Base-by-base conservation (phyloP, 2,329 filamentous ascomycete species). In the Microdochium bolleyi region DNA sequence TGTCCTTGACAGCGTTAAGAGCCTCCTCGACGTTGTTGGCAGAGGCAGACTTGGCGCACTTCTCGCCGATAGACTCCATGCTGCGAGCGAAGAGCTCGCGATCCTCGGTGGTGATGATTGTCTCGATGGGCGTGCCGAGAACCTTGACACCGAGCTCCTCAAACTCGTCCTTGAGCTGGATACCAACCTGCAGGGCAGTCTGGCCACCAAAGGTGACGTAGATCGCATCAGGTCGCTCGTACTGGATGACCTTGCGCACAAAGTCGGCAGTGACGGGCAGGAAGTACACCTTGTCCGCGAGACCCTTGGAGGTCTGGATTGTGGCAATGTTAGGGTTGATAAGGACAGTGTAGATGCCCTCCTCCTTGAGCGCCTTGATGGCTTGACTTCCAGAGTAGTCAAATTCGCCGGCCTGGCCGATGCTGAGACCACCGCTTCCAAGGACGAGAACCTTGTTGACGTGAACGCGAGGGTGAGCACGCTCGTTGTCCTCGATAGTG, bases 241-340 rank as follows among this genome's bases (percentile, higher is more conserved):
- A 88, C 67, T 90, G 80, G 67, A 99, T 97, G 67, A 99, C 92
- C 74, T 97, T 97, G 67, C 92, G 89, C 46, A 99, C 94, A 60
- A 96, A 97, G 52, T 97, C 92, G 54, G 92, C 88, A 56, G 92
- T 97, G 67, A 99, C 94, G 1, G 94, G 94, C 46, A 97, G 78
- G 79, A 97, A 99, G 74, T 97, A 99, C 51, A 99, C 94, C 77
- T 97, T 97, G 72, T 99, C 94, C 14, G 94, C 94, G 51, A 99
- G 77, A 58, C 94, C 94, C 74, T 96, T 96, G 51, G 94, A 97
- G 3, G 94, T 99, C 70, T 99, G 94, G 57, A 97, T 97, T 0
- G 94, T 99, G 60, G 94, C 94, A 67, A 99, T 97, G 69, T 99
- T 99, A 54, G 94, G 94, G 74, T 99, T 99, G 79, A 99, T 97